Percentiles rank a stretch among this genome's conserved stretches.
phyloP scores from a whole-genome alignment of 2,329 filamentous ascomycete species.

The Cytospora paraplurivora region DNA sequence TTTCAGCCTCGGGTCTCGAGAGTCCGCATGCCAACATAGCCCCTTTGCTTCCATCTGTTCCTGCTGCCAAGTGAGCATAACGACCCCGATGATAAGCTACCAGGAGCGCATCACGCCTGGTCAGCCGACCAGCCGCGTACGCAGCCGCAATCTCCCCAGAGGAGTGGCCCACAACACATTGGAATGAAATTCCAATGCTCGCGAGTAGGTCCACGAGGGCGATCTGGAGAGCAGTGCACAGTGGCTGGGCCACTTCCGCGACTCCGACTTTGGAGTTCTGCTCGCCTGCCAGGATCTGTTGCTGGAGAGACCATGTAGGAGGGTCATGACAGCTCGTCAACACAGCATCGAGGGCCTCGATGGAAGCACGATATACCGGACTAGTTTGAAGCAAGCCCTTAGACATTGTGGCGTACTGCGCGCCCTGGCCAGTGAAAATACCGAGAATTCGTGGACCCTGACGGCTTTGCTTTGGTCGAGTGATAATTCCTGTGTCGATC shows the following conservation, averaged over 20 bases:
- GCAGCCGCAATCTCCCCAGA: conserved; percentile 50
- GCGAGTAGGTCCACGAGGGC: conserved; percentile 39
- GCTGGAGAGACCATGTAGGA: conserved; percentile 39
- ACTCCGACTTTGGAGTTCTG: conserved; percentile 38
- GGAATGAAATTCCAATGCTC: conserved; percentile 35
- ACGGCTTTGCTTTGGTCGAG: conserved; percentile 31
- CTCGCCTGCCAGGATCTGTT: conserved; percentile 38
- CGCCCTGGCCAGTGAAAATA: conserved; percentile 50
- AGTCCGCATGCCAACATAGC: conserved; percentile 43
- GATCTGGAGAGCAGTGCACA: conserved; percentile 58
- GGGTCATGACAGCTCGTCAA: conserved; percentile 33
- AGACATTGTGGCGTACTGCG: conserved; percentile 48
- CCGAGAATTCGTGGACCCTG: conserved; percentile 34
- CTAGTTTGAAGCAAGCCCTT: conserved; percentile 36
- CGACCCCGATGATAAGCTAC: conserved; percentile 46
- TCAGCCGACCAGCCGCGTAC: conserved; percentile 43
- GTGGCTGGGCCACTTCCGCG: conserved; percentile 50
- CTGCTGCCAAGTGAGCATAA: conserved; percentile 34
- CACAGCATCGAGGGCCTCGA: conserved; percentile 39
- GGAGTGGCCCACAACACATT: conserved; percentile 44
- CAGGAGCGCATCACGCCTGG: conserved; percentile 42
- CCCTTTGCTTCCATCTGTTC: conserved; percentile 31
- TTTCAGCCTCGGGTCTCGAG: conserved; percentile 33
- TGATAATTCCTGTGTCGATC: neutral
- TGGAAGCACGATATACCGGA: conserved; percentile 38